phyloP scores from a whole-genome alignment of 257 asterid species.

The Galeopsis tetrahit region DNA sequence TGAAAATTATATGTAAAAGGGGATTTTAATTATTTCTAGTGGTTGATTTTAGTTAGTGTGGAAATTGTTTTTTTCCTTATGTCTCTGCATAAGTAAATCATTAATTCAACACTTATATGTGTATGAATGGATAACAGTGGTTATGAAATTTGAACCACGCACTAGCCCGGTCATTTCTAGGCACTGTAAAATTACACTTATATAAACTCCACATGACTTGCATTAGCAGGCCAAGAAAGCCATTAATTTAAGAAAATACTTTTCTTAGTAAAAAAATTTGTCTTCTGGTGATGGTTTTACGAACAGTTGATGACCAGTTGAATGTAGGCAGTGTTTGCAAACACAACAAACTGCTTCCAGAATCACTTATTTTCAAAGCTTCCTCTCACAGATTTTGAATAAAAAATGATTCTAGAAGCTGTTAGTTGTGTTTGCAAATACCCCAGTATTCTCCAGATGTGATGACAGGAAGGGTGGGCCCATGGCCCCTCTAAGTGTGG shows the following conservation, averaged over 20 bases:
- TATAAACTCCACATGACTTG: not conserved
- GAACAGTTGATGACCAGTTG: slow-evolving; percentile 2
- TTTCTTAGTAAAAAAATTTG: not conserved
- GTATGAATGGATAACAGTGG: not conserved
- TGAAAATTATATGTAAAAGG: not conserved
- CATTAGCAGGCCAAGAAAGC: slow-evolving; percentile 5
- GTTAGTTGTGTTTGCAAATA: too few species aligned
- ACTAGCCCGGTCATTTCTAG: not conserved
- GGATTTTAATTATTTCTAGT: not conserved
- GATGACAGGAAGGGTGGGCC: not conserved
- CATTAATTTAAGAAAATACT: slow-evolving; percentile 4
- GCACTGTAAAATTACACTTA: not conserved
- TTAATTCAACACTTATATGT: not conserved
- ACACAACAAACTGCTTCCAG: too few species aligned
- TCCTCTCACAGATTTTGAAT: too few species aligned
- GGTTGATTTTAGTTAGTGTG: not conserved
- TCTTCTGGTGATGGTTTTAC: slow-evolving; percentile 3
- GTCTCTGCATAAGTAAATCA: slow-evolving; percentile 13
- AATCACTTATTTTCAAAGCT: too few species aligned
- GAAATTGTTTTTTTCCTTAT: not conserved
- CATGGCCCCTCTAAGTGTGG: not conserved
- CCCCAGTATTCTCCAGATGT: not conserved
- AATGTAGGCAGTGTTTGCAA: not conserved
- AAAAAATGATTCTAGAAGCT: too few species aligned
- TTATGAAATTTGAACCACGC: not conserved